Evolutionary conservation across 2,329 filamentous ascomycete genomes (phyloP).

Genomic region (Calonectria hongkongensis): DNA sequence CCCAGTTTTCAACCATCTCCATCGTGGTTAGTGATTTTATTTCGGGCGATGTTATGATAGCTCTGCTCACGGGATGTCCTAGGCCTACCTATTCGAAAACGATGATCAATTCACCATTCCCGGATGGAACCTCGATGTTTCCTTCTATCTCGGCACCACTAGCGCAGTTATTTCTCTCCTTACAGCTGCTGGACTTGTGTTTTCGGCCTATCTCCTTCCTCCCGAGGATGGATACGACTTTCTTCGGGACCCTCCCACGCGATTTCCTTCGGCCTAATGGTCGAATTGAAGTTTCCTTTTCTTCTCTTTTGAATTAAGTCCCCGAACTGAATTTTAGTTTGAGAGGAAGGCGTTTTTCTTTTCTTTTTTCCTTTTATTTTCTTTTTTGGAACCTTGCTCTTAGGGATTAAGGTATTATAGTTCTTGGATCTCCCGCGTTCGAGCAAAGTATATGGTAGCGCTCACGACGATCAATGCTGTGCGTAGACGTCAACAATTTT

Average conservation of each 20-base stretch:
- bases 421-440: constrained; percentile 16
- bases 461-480: constrained; percentile 25
- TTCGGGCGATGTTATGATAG: too few species aligned
- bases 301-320: not conserved
- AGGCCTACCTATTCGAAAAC: constrained; percentile 90
- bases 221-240: constrained; percentile 92
- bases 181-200: constrained; percentile 74
- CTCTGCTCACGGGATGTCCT: constrained; percentile 36
- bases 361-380: not conserved
- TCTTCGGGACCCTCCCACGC: constrained; percentile 71
- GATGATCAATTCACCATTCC: constrained; percentile 87
- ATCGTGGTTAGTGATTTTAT: constrained; percentile 80
- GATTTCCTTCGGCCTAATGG: constrained; percentile 11
- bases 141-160: constrained; percentile 82
- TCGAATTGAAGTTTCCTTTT: not conserved
- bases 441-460: constrained; percentile 3
- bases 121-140: constrained; percentile 87
- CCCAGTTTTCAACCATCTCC: constrained; percentile 85
- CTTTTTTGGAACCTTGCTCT: too few species aligned
- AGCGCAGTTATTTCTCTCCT: constrained; percentile 73
- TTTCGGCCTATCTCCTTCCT: constrained; percentile 82
- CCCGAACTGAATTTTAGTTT: constrained; percentile 57
- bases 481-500: constrained; percentile 9
- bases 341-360: constrained; percentile 42
- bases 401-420: not conserved